Evolutionary conservation across 1,284 basidiomycete genomes (phyloP), one percentile per base, ranked within the genome.

Genomic region (Porogramme epimiltina): DNA sequence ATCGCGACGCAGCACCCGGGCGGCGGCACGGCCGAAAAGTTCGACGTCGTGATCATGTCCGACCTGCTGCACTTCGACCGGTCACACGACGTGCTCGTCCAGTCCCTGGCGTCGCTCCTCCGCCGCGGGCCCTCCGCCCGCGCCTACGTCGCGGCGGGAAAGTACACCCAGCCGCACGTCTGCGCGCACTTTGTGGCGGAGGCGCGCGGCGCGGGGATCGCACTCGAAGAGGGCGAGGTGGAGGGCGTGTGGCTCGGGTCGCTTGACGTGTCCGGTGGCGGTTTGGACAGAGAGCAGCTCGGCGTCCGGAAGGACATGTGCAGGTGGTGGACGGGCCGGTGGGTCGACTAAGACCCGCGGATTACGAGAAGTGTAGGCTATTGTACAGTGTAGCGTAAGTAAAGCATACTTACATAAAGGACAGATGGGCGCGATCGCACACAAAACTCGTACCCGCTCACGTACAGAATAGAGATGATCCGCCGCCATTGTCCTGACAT

Each of bases 31-130:
- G 25, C 19, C 16, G 22, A 22, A 34, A 76, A 80, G 22, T 88
- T 76, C 63, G 84, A 88, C 59, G 62, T 79, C 25, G 72, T 88
- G 42, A 76, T 89, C 54, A 74, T 88, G 47, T 89, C 84, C 3
- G 85, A 89, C 68, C 72, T 90, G 13, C 74, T 89, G 19, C 84
- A 87, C 65, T 88, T 89, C 62, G 72, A 81, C 62, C 62, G 63
- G 48, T 85, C 82, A 36, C 87, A 89, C 64, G 73, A 73, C 53
- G 76, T 67, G n/a, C 75, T 87, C 37, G 62, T 88, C 28, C 58
- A 66, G 6, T 83, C 85, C 2, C 66, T 84, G 13, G 60, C 59
- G 0, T 61, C 68, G 19, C 74, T 88, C 24, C 77, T 89, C 8
- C 66, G 70, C n/a, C 74, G 68, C 38, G 63, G 68, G 1, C 42